phyloP scores from a whole-genome alignment of 176 grass and related monocot genomes.

The Sorghum bicolor region Sorghum_bicolor_NCBIv3 NC_012873.2:67773501-67774000 shows the following conservation, averaged over 20 bases:
- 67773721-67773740: slow-evolving; percentile 39
- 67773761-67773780: slow-evolving; percentile 26
- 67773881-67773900: too few species aligned
- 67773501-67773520: background rate
- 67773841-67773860: slow-evolving; percentile 38
- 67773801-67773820: slow-evolving; percentile 78
- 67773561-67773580: slow-evolving; percentile 82
- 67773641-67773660: slow-evolving; percentile 45
- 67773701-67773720: slow-evolving; percentile 8
- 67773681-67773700: slow-evolving; percentile 40
- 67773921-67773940: too few species aligned
- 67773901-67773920: too few species aligned
- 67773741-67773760: slow-evolving; percentile 39
- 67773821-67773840: slow-evolving; percentile 91
- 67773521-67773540: background rate
- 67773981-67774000: slow-evolving; percentile 55
- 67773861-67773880: too few species aligned
- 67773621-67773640: slow-evolving; percentile 41
- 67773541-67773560: slow-evolving; percentile 57
- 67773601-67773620: slow-evolving; percentile 55
- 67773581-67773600: slow-evolving; percentile 75
- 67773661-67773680: slow-evolving; percentile 41
- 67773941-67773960: too few species aligned
- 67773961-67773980: too few species aligned
- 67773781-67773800: slow-evolving; percentile 35